Percentiles rank a stretch among this genome's conserved stretches.
Evolutionary conservation across 2,329 filamentous ascomycete species (phyloP).

Genomic region (Colletotrichum sp.): DNA sequence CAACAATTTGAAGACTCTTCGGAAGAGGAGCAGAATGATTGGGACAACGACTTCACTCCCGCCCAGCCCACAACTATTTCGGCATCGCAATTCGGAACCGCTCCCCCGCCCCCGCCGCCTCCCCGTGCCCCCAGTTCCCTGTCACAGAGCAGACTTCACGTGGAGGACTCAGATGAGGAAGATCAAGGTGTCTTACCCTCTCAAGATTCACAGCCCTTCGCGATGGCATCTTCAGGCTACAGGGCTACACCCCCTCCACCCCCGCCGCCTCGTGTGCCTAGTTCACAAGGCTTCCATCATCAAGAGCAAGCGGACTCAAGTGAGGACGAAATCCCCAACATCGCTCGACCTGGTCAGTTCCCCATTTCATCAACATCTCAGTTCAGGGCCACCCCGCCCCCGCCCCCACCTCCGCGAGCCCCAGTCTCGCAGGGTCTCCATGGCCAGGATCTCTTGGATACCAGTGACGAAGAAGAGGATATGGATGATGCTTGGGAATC

Average conservation of each 20-base stretch:
- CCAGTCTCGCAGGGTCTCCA: conserved; percentile 1
- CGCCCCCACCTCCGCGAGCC: not conserved
- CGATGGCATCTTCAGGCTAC: not conserved
- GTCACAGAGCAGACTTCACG: not conserved
- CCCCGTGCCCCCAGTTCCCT: not conserved
- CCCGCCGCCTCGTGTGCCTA: not conserved
- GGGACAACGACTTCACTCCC: not conserved
- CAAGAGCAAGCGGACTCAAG: conserved; percentile 18
- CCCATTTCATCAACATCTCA: conserved; percentile 22
- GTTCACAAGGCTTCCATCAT: conserved; percentile 11
- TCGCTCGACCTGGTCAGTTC: conserved; percentile 20
- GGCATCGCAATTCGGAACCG: not conserved
- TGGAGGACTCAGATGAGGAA: conserved; percentile 2
- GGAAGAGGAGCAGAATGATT: not conserved
- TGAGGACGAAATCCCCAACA: conserved; percentile 11
- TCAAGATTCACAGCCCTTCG: not conserved
- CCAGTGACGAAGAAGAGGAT: conserved; percentile 5
- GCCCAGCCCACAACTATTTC: not conserved
- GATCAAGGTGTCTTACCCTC: conserved; percentile 2
- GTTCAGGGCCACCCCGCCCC: conserved; percentile 3
- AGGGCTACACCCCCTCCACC: not conserved
- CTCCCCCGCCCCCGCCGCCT: not conserved
- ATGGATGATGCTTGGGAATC: conserved; percentile 2
- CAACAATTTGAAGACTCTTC: not conserved
- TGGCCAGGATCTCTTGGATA: not conserved